Base-by-base conservation (phyloP, 306 rosid species). In the Medicago ruthenica region DNA sequence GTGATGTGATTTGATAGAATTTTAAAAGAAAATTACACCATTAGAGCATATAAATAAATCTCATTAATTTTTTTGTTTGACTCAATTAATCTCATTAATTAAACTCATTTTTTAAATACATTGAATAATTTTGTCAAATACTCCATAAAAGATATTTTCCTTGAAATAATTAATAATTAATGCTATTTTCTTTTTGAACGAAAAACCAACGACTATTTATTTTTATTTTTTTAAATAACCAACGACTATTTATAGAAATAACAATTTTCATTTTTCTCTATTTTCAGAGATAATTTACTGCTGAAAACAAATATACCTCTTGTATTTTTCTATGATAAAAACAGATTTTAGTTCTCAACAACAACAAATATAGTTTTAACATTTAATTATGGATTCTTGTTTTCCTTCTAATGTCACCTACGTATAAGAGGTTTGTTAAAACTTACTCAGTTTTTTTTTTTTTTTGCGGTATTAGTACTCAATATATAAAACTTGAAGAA, bases 201-300 rank as follows among this genome's bases (percentile, higher is more conserved):
- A 73, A 22, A 73, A 73, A 42, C 21, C 62, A 36, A 16, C 55
- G 34, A 16, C 48, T 51, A 20, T 55, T 66, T 72, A 64, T 17
- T 24, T 24, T 24, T 24, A 24, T 24, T 24, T 1, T 24, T 24
- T 24, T 2, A 24, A 24, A 24, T 24, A 24, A 24, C 27, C 31
- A 27, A 27, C 31, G 4, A 27, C 31, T 27, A 27, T 27, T 27
- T 27, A 27, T 27, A 31, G 44, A 64, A 54, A 39, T 63, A 40
- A 51, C 59, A 7, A 21, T 57, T 57, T 59, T 7, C 17, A 20
- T 1, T 42, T 18, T 39, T 63, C 12, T 4, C 51, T 8, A 36
- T 20, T 58, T 40, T 11, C 0, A 37, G 48, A 37, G 24, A 71
- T 18, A 70, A 61, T 71, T 70, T 70, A 65, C 37, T 39, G 11